These are phyloP conservation scores for Aspergillus udagawae DNA, from an alignment of 2,329 filamentous ascomycete genomes.

Conservation along the genomic window DNA sequence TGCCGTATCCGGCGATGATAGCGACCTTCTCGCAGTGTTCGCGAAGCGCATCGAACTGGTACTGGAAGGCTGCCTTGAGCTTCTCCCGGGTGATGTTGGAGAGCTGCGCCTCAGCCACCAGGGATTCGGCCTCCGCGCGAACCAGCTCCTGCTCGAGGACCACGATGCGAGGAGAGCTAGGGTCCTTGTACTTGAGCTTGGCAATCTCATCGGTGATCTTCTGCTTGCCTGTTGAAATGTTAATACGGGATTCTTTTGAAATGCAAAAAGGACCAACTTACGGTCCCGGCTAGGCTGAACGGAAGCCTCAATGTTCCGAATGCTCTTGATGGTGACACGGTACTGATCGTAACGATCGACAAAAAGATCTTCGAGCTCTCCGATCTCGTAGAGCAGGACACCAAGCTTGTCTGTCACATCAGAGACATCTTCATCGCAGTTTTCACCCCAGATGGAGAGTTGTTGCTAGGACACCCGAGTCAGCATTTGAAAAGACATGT, in stretches of 20 bases:
- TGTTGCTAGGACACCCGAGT: slow-evolving; percentile 66
- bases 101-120: slow-evolving; percentile 94
- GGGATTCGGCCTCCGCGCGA: slow-evolving; percentile 95
- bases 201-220: slow-evolving; percentile 99
- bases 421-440: slow-evolving; percentile 93
- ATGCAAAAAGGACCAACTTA: slow-evolving; percentile 45
- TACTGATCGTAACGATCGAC: slow-evolving; percentile 99
- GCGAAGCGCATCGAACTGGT: slow-evolving; percentile 95
- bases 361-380: slow-evolving; percentile 95
- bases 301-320: slow-evolving; percentile 97
- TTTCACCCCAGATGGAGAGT: slow-evolving; percentile 96
- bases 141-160: slow-evolving; percentile 98
- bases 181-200: slow-evolving; percentile 99
- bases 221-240: slow-evolving; percentile 69
- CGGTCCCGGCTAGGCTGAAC: slow-evolving; percentile 97
- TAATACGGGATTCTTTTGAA: background rate
- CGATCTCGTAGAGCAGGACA: slow-evolving; percentile 96
- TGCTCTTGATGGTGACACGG: slow-evolving; percentile 98
- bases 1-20: slow-evolving; percentile 95
- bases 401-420: slow-evolving; percentile 99
- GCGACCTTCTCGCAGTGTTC: slow-evolving; percentile 98
- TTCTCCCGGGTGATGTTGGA: slow-evolving; percentile 99
- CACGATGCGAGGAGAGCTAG: slow-evolving; percentile 94
- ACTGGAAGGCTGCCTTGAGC: slow-evolving; percentile 95
- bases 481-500: slow-evolving; percentile 8